phyloP scores from a whole-genome alignment of 305 asterid species.

The Solanum hybrid region DNA sequence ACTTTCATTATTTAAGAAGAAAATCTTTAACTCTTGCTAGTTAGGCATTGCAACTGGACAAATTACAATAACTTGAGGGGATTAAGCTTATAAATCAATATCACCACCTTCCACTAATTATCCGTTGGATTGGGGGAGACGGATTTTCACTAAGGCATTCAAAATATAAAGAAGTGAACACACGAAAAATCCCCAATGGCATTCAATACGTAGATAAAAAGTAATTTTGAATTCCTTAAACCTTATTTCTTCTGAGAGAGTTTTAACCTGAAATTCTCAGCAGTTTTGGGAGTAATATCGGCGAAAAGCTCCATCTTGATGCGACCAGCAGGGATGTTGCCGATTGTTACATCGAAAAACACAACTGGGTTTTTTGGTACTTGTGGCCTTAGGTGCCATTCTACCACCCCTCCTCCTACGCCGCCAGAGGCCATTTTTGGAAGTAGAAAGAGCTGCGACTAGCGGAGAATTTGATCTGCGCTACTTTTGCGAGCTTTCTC shows the following conservation, averaged over 20 bases:
- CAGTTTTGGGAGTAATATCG: constrained; percentile 86
- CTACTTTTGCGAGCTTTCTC: neutral
- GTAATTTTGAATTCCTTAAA: neutral
- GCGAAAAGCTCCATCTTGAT: constrained; percentile 96
- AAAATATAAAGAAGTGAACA: neutral
- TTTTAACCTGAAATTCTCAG: constrained; percentile 76
- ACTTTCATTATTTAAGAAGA: neutral
- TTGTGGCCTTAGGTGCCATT: constrained; percentile 97
- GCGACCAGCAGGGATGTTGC: constrained; percentile 91
- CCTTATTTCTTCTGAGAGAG: neutral
- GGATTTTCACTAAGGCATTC: neutral
- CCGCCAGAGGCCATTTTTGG: constrained; percentile 24
- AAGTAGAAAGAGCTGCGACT: neutral
- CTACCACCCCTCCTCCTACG: constrained; percentile 43
- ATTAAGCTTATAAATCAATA: neutral
- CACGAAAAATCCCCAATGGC: neutral
- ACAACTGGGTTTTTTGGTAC: constrained; percentile 88
- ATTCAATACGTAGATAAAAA: neutral
- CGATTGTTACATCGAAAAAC: constrained; percentile 86
- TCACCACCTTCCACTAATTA: neutral
- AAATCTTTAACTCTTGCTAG: neutral
- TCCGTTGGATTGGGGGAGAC: no score
- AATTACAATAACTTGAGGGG: neutral
- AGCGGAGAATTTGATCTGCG: neutral
- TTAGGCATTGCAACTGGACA: neutral